Percentiles rank a stretch among this genome's conserved stretches.
phyloP scores from a whole-genome alignment of 2,329 filamentous ascomycete species.

The Nemania sp. region DNA sequence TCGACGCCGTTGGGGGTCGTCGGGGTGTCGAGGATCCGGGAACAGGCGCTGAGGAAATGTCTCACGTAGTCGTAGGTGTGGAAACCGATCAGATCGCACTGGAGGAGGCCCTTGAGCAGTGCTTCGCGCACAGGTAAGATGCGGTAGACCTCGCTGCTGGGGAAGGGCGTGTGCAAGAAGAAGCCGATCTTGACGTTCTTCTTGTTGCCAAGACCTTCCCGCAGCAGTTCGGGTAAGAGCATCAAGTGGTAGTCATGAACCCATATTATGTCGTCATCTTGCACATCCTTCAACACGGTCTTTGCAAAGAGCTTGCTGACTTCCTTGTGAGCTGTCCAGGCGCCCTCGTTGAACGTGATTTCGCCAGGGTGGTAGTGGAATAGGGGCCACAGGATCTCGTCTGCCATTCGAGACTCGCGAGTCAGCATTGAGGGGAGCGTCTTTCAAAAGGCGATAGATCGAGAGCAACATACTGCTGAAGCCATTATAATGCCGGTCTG shows the following conservation, averaged over 20 bases:
- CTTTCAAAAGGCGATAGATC: neutral
- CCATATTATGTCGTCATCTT: slow-evolving; percentile 95
- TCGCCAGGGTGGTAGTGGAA: slow-evolving; percentile 99
- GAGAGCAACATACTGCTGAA: slow-evolving; percentile 75
- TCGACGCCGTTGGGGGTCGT: slow-evolving; percentile 94
- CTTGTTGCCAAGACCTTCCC: slow-evolving; percentile 78
- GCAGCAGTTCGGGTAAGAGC: slow-evolving; percentile 93
- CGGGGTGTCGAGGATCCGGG: slow-evolving; percentile 79
- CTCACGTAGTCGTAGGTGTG: slow-evolving; percentile 99
- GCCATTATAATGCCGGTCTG: slow-evolving; percentile 95
- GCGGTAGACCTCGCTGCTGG: slow-evolving; percentile 94
- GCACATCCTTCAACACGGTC: slow-evolving; percentile 81
- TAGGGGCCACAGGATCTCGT: slow-evolving; percentile 97
- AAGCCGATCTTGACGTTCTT: slow-evolving; percentile 98
- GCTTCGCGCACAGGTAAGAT: slow-evolving; percentile 92
- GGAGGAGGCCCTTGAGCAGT: slow-evolving; percentile 81
- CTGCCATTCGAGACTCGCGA: slow-evolving; percentile 47
- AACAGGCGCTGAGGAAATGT: slow-evolving; percentile 95
- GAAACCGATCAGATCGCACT: slow-evolving; percentile 95
- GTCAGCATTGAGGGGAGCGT: slow-evolving; percentile 9
- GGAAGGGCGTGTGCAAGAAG: slow-evolving; percentile 97
- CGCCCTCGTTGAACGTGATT: slow-evolving; percentile 95
- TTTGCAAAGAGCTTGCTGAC: slow-evolving; percentile 92
- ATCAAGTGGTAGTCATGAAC: slow-evolving; percentile 99
- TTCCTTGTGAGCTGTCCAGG: slow-evolving; percentile 90